Base-by-base conservation (phyloP, 345 rosid genomes). In the Lagerstroemia speciosa region DNA sequence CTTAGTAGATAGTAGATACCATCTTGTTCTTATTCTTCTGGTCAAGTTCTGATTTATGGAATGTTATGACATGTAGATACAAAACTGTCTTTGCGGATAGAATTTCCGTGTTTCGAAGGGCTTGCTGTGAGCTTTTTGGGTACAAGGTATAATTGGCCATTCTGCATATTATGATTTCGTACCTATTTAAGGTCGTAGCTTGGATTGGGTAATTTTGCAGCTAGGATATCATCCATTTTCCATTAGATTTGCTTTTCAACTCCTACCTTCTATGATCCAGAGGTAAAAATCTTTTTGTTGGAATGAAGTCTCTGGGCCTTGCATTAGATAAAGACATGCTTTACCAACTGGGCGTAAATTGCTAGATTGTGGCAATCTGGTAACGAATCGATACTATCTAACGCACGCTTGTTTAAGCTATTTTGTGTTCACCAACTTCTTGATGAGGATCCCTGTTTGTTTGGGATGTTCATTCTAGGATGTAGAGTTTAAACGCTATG, bases 11-110 rank as follows among this genome's bases (percentile, higher is more conserved):
- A 45, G 68, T 67, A 33, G 17, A 37, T 58, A 67, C 14, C 12
- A 41, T 65, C 66, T 24, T 29, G 14, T 69, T 57, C 66, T 62
- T 34, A 15, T 62, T 33, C 26, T n/a, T 53, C 50, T 55, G 71
- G 15, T 57, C 72, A 17, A 74, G 60, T 32, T 61, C 67, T 60
- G 58, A 50, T 43, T 4, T 20, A 33, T 61, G 55, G 20, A 38
- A 38, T 33, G 8, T 32, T 31, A 19, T 68, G 53, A 45, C 58
- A 19, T 55, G 72, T 88, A 94, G 99, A 81, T 94, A 94, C 87
- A 94, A 89, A 87, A 91, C 93, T 29, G 99, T 94, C 69, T 94
- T 94, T 70, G 97, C 97, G 12, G 97, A 94, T 75, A 83, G 95
- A 78, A 94, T 94, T 74, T 94, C 96, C 3, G 99, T 94, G 67